Evolutionary conservation across 176 grass and related monocot species (phyloP), one percentile per base, ranked within the genome.

Genomic region (Chloris gayana): DNA sequence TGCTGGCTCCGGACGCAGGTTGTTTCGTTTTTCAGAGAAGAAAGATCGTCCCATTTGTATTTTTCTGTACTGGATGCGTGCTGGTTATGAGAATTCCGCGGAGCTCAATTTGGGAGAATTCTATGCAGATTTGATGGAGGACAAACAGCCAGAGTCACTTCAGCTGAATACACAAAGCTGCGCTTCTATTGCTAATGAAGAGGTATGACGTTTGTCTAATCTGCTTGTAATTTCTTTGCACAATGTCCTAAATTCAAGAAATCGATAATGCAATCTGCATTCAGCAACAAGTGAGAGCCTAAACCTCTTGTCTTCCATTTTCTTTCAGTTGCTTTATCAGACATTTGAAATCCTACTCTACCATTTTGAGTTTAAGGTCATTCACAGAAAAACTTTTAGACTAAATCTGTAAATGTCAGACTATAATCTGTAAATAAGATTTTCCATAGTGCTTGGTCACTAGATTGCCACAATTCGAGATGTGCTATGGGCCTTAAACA

Each of bases 1-100:
- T 91, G 44, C 67, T 82, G 82, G 75, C 73, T 22, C 61, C 53
- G 21, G 82, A 77, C 54, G 37, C 87, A 87, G 88, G 95, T 92
- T 49, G 30, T 67, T 71, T 26, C 59, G 27, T 57, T 69, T 69
- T 51, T 14, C 50, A 41, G 46, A 69, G 33, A 69, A 21, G 8
- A 41, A 77, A 84, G 69, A 89, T 89, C 74, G 21, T 39, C 75
- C 22, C 37, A 54, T 41, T 77, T 70, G 76, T 64, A 30, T 82
- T 73, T 82, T 73, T 91, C 49, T 19, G 25, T 44, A 42, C 53
- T 31, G 35, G 50, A 50, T 51, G 18, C 2, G 14, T 65, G 64
- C 47, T 69, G n/a, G 34, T 59, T 76, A 18, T 9, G 17, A 27
- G 37, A 50, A 22, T 79, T 63, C 74, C 21, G 35, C 29, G 69